These are phyloP conservation scores for Tylopilus sp. DNA, from an alignment of 1,284 basidiomycete species.

Conservation along the genomic window DNA sequence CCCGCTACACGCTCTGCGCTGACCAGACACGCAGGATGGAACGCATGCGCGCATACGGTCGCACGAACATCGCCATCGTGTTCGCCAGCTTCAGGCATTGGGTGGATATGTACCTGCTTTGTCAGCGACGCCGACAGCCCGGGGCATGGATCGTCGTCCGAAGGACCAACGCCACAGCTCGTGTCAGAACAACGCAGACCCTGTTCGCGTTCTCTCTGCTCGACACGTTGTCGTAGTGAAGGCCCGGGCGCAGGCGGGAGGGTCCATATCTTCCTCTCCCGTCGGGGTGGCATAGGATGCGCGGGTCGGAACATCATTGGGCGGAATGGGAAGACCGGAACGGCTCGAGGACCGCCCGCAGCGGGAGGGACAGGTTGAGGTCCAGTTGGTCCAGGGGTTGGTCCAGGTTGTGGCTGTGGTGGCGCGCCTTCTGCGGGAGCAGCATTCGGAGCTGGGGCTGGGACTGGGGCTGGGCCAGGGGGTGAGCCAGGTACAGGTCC, in stretches of 20 bases:
- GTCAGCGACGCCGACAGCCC: slow-evolving; percentile 30
- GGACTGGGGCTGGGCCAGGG: not conserved
- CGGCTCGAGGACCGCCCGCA: slow-evolving; percentile 7
- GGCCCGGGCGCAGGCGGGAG: slow-evolving; percentile 52
- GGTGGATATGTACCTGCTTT: slow-evolving; percentile 47
- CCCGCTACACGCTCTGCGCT: slow-evolving; percentile 66
- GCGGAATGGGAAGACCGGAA: slow-evolving; percentile 18
- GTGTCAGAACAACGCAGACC: slow-evolving; percentile 66
- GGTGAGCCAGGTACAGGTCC: not conserved
- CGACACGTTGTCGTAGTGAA: slow-evolving; percentile 67
- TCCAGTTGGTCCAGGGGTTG: slow-evolving; percentile 5
- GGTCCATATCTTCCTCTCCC: slow-evolving; percentile 42
- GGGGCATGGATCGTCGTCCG: slow-evolving; percentile 65
- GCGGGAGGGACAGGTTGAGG: slow-evolving; percentile 6
- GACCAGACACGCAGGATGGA: slow-evolving; percentile 71
- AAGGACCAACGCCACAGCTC: slow-evolving; percentile 69
- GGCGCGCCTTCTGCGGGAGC: not conserved
- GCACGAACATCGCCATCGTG: slow-evolving; percentile 7
- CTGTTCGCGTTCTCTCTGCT: slow-evolving; percentile 62
- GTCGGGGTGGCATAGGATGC: slow-evolving; percentile 32
- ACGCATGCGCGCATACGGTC: slow-evolving; percentile 55
- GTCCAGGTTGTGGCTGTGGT: slow-evolving; percentile 12
- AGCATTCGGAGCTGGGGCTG: slow-evolving; percentile 1
- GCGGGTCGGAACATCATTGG: slow-evolving; percentile 28
- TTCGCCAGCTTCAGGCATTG: slow-evolving; percentile 5